Base-by-base conservation (phyloP, 768 basidiomycete species). In the Leccinellum luteum region DNA sequence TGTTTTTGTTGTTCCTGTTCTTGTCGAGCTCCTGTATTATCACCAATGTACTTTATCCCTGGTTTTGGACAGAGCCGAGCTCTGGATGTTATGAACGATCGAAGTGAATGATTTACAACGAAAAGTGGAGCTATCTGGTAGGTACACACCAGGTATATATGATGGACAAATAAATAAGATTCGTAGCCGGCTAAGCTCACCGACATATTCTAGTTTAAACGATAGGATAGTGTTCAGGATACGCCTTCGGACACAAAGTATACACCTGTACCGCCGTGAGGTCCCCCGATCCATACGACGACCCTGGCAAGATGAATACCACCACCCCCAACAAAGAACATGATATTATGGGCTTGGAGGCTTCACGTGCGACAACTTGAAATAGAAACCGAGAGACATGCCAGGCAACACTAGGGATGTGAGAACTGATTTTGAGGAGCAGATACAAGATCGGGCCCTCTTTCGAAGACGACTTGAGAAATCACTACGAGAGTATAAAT, bases 401-500 rank as follows among this genome's bases (percentile, higher is more conserved):
- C 49, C 57, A 64, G 28, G 49, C 55, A 45, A 44, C 21, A 38
- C 47, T 31, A 35, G 30, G 35, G 21, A 43, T 28, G 44, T 59
- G 57, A 57, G 45, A 60, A 48, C 35, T 23, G 51, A 34, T 53
- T 43, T 43, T 43, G 0, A 12, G 17, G 10, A 43, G 5, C 41
- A 19, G 41, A 43, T 19, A 41, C 38, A 41, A 41, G n/a, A 41
- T 41, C 38, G 38, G 10, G n/a, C 19, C 41, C n/a, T 43, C 41
- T 19, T 43, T 43, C 41, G 41, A 43, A 19, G 41, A 19, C 19
- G 19, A 44, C 38, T 31, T 8, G 41, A 54, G 28, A 52, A 52
- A 52, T 73, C 60, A 74, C 72, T 74, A 19, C 15, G 6, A 55
- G 48, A 27, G 23, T 3, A 12, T 56, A 31, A 56, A 28, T 32